Base-by-base conservation (phyloP, 306 rosid species). In the Malus sieversii region DNA sequence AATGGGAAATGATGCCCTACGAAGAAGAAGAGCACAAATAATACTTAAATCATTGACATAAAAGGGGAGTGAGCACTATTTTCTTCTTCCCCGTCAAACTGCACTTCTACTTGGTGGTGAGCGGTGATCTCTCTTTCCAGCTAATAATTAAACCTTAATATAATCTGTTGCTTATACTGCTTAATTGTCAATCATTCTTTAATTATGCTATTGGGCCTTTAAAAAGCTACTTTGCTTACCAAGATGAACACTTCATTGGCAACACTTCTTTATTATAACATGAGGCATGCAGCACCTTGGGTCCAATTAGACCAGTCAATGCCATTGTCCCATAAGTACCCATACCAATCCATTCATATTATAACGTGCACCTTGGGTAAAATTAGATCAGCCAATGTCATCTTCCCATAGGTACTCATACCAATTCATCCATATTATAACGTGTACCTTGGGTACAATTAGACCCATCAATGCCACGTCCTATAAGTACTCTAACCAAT, bases 21-120 rank as follows among this genome's bases (percentile, higher is more conserved):
- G 29, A 71, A 40, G 29, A 12, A 68, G 59, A 57, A 61, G 27
- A 35, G 71, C 57, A 59, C 73, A 61, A 29, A 78, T 77, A 68
- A 84, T 80, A 59, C 82, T 75, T 72, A 70, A 78, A 82, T 84
- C 84, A 84, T 89, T 85, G 91, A 84, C 90, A 83, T 71, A 74
- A 74, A 76, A 48, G 20, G 81, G 63, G 10, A 13, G 57, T 22
- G 19, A 42, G 42, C 67, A 58, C 22, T 15, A 40, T 72, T 61
- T 58, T 80, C 68, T 82, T 66, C 71, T 78, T 69, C 57, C 55
- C 72, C 73, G 53, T 76, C 75, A 32, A 67, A 51, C 58, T 38
- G 25, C 10, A 51, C 72, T 76, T 57, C 4, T 27, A 80, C 78
- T 77, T 57, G 20, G 48, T 29, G 33, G 48, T 4, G 55, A 48